Evolutionary conservation across 1,284 basidiomycete species (phyloP).

Genomic region (Pascua sp.): DNA sequence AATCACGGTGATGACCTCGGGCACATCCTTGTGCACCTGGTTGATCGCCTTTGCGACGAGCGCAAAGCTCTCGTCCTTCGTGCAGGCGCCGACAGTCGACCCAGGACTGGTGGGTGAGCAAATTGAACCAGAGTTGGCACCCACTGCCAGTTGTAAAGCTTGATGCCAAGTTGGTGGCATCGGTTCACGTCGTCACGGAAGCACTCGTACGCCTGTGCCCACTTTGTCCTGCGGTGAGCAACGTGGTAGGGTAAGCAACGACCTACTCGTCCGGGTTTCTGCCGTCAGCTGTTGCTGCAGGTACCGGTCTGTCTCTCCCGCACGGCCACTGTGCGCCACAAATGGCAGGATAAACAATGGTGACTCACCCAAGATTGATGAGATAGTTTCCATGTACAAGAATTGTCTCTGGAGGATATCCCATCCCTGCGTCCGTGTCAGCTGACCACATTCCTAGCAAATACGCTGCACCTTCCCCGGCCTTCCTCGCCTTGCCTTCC

Average conservation of each 20-base stretch:
- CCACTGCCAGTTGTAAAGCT: conserved; percentile 80
- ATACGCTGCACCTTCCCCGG: too few relatives aligned
- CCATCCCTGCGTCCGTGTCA: conserved; percentile 45
- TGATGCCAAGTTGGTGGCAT: conserved; percentile 71
- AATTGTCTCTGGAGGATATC: conserved; percentile 60
- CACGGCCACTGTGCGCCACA: too few relatives aligned
- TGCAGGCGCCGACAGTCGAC: conserved; percentile 67
- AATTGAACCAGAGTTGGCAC: too few relatives aligned
- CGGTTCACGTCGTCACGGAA: conserved; percentile 79
- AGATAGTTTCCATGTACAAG: conserved; percentile 82
- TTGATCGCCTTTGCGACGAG: conserved; percentile 74
- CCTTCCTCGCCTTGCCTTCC: not conserved
- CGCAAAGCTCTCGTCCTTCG: conserved; percentile 60
- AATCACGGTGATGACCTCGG: conserved; percentile 63
- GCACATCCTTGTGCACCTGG: conserved; percentile 66
- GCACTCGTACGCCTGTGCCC: conserved; percentile 71
- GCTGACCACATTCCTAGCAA: not conserved
- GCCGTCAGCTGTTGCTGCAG: conserved; percentile 6
- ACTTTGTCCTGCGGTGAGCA: conserved; percentile 58
- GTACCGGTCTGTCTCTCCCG: too few relatives aligned
- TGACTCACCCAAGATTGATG: conserved; percentile 64
- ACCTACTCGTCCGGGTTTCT: conserved; percentile 66
- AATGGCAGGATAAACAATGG: too few relatives aligned
- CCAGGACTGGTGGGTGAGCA: conserved; percentile 59
- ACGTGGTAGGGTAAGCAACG: not conserved